phyloP scores from a whole-genome alignment of 2,329 filamentous ascomycete genomes.

The Penicillium sp. region DNA sequence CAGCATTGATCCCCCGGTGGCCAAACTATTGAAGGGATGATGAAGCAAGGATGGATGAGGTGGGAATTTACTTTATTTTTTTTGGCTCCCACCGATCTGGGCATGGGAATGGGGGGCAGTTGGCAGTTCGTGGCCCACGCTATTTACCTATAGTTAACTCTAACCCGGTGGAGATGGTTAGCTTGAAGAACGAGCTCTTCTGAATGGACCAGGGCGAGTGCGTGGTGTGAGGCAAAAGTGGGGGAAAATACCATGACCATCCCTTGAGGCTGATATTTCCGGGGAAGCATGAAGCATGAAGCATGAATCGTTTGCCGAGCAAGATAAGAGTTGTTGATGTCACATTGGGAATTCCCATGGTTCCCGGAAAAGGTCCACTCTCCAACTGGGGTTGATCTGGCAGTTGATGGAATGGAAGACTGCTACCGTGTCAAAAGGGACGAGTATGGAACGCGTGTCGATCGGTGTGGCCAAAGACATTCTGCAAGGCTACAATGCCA shows the following conservation, averaged over 20 bases:
- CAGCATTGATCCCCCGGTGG: conserved; percentile 1
- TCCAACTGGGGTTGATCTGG: neutral
- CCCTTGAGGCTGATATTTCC: conserved; percentile 8
- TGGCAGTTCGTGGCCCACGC: conserved; percentile 5
- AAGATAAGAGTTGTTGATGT: too few relatives aligned
- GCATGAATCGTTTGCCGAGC: too few relatives aligned
- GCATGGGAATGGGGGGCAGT: neutral
- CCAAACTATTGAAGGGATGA: conserved; percentile 3
- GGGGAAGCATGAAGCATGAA: too few relatives aligned
- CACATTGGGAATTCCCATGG: too few relatives aligned
- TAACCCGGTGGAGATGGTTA: neutral
- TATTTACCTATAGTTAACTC: conserved; percentile 13
- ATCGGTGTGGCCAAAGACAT: conserved; percentile 18
- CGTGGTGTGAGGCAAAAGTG: too few relatives aligned
- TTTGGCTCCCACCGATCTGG: neutral
- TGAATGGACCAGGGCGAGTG: too few relatives aligned
- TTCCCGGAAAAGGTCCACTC: too few relatives aligned
- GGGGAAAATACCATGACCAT: neutral
- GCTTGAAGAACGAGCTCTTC: too few relatives aligned
- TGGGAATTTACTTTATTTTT: too few relatives aligned
- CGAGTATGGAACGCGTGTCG: conserved; percentile 17
- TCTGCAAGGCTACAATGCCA: conserved; percentile 24
- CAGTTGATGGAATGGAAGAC: conserved; percentile 17
- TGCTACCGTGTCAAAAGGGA: conserved; percentile 21
- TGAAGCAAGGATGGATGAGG: conserved; percentile 1